Conservation (phyloP, 2,329 filamentous ascomycete genomes). For the Thielaviopsis punctulata region DNA sequence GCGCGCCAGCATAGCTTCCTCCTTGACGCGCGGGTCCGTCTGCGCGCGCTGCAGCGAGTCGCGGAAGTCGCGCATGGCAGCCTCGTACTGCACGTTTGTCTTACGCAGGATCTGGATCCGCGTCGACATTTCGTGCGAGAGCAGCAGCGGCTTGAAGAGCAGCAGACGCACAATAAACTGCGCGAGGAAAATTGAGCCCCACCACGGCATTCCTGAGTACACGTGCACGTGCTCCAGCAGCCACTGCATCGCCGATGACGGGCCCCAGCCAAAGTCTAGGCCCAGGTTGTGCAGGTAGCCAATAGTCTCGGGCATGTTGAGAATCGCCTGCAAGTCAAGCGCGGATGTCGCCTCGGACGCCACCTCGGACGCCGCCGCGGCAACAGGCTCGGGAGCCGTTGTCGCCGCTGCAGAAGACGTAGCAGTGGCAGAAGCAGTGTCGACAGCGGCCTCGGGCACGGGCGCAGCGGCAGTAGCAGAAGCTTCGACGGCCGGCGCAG, state of each 20-base stretch:
- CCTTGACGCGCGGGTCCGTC: constrained; percentile 16
- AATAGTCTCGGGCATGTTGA: constrained; percentile 52
- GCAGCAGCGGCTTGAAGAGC: constrained; percentile 49
- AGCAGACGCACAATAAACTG: constrained; percentile 46
- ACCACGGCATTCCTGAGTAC: constrained; percentile 63
- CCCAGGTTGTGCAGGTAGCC: constrained; percentile 74
- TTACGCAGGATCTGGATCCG: constrained; percentile 39
- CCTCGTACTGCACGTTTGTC: constrained; percentile 33
- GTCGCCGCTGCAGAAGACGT: constrained; percentile 10
- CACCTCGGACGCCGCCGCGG: constrained; percentile 14
- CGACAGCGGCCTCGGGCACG: too few species aligned
- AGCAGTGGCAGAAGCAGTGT: constrained; percentile 8
- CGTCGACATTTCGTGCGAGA: constrained; percentile 43
- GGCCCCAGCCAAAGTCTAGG: constrained; percentile 73
- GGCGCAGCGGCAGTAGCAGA: constrained; percentile 9
- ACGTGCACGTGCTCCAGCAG: constrained; percentile 70
- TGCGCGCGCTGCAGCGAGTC: constrained; percentile 31
- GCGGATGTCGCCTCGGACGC: constrained; percentile 10
- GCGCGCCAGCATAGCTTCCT: constrained; percentile 17
- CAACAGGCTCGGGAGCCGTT: constrained; percentile 6
- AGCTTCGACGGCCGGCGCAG: constrained; percentile 12
- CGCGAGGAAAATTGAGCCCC: constrained; percentile 50
- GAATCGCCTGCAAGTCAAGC: constrained; percentile 19
- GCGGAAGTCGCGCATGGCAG: constrained; percentile 22
- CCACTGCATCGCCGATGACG: constrained; percentile 57